Evolutionary conservation across 2,329 filamentous ascomycete species (phyloP).

Genomic region (Rhinocladiella mackenziei): DNA sequence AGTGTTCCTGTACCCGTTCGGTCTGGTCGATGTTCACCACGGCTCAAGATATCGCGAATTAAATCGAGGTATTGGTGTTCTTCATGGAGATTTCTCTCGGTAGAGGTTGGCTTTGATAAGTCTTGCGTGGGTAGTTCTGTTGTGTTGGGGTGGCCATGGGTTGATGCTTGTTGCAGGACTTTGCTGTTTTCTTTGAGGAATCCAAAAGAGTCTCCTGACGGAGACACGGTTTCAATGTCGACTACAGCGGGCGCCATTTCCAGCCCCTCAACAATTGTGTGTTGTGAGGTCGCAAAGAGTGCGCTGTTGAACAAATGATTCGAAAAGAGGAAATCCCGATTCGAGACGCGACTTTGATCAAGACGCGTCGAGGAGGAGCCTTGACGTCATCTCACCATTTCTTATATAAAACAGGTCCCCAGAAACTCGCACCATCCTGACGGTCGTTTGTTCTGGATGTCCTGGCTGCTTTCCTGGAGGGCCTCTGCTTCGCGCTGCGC

Average conservation of each 20-base stretch:
- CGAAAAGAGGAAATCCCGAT: too few relatives aligned
- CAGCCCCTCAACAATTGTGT: too few relatives aligned
- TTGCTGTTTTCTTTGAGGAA: conserved; percentile 28
- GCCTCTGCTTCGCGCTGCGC: too few relatives aligned
- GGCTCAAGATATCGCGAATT: conserved; percentile 74
- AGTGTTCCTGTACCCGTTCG: conserved; percentile 89
- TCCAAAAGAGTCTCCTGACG: conserved; percentile 18
- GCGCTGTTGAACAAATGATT: too few relatives aligned
- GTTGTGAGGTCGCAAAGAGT: too few relatives aligned
- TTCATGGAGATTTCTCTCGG: conserved; percentile 55
- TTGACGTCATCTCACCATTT: too few relatives aligned
- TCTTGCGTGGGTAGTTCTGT: background rate
- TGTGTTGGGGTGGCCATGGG: background rate
- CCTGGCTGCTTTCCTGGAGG: too few relatives aligned
- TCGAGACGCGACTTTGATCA: too few relatives aligned
- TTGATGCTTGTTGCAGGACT: conserved; percentile 6
- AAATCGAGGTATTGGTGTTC: conserved; percentile 92
- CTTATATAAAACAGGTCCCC: too few relatives aligned
- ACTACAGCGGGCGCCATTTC: conserved; percentile 26
- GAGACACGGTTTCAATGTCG: conserved; percentile 4
- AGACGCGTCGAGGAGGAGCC: too few relatives aligned
- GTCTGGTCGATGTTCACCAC: conserved; percentile 85
- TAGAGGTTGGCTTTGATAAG: background rate
- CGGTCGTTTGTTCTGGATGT: too few relatives aligned
- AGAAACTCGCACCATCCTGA: too few relatives aligned